Percentiles rank a stretch among this genome's conserved stretches.
Evolutionary conservation across 2,329 filamentous ascomycete species (phyloP).

Genomic region (Calonectria pseudoturangicola): DNA sequence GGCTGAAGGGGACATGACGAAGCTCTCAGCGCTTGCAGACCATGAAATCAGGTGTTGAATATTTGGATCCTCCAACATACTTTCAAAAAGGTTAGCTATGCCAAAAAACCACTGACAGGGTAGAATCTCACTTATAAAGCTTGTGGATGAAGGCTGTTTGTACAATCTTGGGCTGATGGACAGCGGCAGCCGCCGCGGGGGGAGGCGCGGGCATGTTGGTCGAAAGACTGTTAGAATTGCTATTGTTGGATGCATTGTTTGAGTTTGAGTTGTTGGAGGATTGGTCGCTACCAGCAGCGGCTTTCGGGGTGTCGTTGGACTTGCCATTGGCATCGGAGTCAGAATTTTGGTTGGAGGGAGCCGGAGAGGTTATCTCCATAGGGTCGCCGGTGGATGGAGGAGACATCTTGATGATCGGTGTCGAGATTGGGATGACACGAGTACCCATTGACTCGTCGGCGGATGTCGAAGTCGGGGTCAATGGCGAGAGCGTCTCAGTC

Average conservation of each 20-base stretch:
- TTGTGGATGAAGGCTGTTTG: constrained; percentile 99
- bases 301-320: constrained; percentile 60
- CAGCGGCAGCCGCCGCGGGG: constrained; percentile 79
- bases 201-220: constrained; percentile 71
- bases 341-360: constrained; percentile 67
- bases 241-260: constrained; percentile 8
- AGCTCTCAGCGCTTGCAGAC: constrained; percentile 95
- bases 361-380: constrained; percentile 77
- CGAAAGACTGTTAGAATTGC: constrained; percentile 47
- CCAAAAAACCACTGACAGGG: not conserved
- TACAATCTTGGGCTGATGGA: constrained; percentile 96
- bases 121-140: constrained; percentile 88
- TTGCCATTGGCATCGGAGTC: constrained; percentile 64
- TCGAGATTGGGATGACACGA: constrained; percentile 75
- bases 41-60: constrained; percentile 98
- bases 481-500: constrained; percentile 70
- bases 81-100: constrained; percentile 70
- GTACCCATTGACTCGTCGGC: constrained; percentile 68
- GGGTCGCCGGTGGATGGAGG: constrained; percentile 74
- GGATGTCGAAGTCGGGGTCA: constrained; percentile 61
- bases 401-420: constrained; percentile 75
- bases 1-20: constrained; percentile 97
- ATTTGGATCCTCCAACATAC: constrained; percentile 95
- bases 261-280: constrained; percentile 32
- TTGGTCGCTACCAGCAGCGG: constrained; percentile 63